Base-by-base conservation (phyloP, 2,329 filamentous ascomycete species). In the Colletotrichum cereale region DNA sequence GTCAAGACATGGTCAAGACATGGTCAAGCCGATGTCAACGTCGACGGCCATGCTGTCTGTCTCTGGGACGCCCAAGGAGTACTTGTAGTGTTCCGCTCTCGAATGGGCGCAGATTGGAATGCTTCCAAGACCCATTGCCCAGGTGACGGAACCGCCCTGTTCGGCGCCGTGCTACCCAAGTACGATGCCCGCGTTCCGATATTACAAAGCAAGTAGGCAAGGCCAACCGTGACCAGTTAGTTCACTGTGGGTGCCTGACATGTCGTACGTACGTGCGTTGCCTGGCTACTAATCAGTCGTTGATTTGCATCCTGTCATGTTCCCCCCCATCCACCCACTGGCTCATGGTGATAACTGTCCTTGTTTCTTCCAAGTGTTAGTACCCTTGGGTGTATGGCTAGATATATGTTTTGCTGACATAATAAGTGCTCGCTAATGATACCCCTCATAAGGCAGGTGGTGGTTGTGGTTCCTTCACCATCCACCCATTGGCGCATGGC, bases 61-160 rank as follows among this genome's bases (percentile, higher is more conserved):
- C 31, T 70, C 63, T 61, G 63, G 56, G 61, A 67, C 56, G 47
- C 57, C 38, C 55, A 42, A 14, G 36, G 42, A 36, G 42, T 50
- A 44, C 47, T 38, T 18, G 29, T 36, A 38, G 55, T 53, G 55
- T 56, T n/a, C 38, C 62, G 62, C 31, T 60, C 38, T 44, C 38
- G 6, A 60, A 31, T 24, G 3, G 8, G 40, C 24, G 29, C 38
- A 31, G 56, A 26, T 18, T 47, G 56, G 56, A 60, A 42, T 38
- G 40, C 38, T 29, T 29, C 34, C 47, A 36, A 40, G 40, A 29
- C 11, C 34, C 56, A 62, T 62, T 34, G 26, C 56, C 57, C 26
- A 31, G 57, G 48, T 16, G 55, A 62, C 57, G 21, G 16, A 53
- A 55, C 11, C 18, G 40, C 29, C 29, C 14, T 31, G 29, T 24